phyloP scores from a whole-genome alignment of 495 filamentous ascomycete genomes.

The Talaromyces liani region DNA sequence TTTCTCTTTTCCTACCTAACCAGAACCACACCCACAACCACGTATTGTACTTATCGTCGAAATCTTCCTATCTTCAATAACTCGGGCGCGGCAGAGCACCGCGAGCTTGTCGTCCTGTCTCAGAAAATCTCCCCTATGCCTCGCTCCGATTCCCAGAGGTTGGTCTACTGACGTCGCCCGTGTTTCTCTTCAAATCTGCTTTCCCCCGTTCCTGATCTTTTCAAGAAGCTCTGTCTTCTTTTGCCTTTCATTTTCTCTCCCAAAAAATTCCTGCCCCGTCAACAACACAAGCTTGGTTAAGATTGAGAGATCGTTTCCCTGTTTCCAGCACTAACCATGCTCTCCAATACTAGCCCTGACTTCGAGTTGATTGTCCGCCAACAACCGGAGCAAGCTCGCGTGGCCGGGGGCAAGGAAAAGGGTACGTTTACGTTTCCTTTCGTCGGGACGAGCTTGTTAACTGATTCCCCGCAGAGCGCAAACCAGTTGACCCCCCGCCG shows the following conservation, averaged over 20 bases:
- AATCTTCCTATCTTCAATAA: neutral
- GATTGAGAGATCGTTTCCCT: conserved; percentile 13
- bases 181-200: conserved; percentile 7
- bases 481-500: conserved; percentile 91
- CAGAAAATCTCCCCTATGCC: conserved; percentile 5
- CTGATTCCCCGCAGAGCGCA: conserved; percentile 56
- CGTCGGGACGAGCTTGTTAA: neutral
- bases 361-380: conserved; percentile 60
- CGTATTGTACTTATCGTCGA: neutral
- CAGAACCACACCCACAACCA: neutral
- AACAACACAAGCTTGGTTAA: conserved; percentile 3
- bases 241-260: neutral
- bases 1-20: neutral
- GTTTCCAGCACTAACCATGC: conserved; percentile 32
- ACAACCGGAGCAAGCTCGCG: conserved; percentile 57
- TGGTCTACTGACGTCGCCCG: conserved; percentile 7
- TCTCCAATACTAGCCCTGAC: conserved; percentile 41
- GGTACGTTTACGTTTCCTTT: conserved; percentile 29
- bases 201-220: neutral
- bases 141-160: conserved; percentile 12
- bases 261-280: neutral
- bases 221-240: neutral
- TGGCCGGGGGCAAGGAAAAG: conserved; percentile 69
- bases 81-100: conserved; percentile 1
- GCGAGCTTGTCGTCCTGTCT: conserved; percentile 3